Base-by-base conservation (phyloP, 2,329 filamentous ascomycete species). In the Epichloe amarillans region DNA sequence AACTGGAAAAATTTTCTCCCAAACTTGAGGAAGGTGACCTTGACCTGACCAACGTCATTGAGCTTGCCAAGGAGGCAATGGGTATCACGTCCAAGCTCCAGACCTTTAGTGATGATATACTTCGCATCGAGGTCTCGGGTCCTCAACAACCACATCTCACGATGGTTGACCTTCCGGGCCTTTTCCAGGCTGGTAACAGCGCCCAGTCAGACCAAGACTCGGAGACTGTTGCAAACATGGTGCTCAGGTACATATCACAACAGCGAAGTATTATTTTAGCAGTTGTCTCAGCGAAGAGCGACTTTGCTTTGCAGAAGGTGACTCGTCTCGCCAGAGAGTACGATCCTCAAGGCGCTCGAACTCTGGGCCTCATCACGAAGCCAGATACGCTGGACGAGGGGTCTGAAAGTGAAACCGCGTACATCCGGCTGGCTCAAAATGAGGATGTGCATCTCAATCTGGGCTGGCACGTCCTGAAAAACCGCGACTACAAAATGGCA, bases 261-360 rank as follows among this genome's bases (percentile, higher is more conserved):
- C 63, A 67, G 1, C 65, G 77, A 11, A 83, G 72, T 55, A 79
- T 85, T 52, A 79, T 83, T 3, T 66, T 84, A 1, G 74, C 78
- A 1, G 74, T 81, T 0, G 66, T 82, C 2, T 75, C 72, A 0
- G 76, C 76, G 1, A 74, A 73, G 49, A 71, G 69, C 40, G 75
- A 84, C 51, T 72, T 73, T 54, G 75, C 76, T 7, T 74, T 79
- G 38, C 81, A 86, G 57, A 65, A 71, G 11, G 72, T 85, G 8
- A 64, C 78, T 0, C 67, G 74, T 7, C 57, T 72, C 40, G 68
- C 76, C 1, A 38, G 50, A 11, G 36, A 55, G 43, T 30, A 52
- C n/a, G 59, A 61, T 30, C 52, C 58, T 0, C n/a, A 53, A 0
- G 62, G 68, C 2, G 21, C 30, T 3, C 72, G 76, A 5, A 80